phyloP scores from a whole-genome alignment of 805 yeast genomes.

The Suhomyces tanzawaensis region DNA sequence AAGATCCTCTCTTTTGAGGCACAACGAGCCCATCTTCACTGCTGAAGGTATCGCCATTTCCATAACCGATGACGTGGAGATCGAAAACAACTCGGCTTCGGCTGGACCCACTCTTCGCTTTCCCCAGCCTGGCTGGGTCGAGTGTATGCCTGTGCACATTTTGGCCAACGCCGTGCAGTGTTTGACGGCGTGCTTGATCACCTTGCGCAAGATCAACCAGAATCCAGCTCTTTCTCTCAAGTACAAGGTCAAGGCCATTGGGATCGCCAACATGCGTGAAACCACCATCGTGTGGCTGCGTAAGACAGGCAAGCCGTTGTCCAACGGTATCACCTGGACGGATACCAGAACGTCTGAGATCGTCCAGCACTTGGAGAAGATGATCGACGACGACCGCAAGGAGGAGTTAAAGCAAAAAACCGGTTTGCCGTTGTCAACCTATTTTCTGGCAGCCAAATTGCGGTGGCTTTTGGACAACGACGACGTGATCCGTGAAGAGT shows the following conservation, averaged over 20 bases:
- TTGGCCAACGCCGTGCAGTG: constrained; percentile 80
- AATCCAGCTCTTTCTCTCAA: constrained; percentile 50
- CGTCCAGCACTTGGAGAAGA: constrained; percentile 59
- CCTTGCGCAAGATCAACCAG: constrained; percentile 55
- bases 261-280: constrained; percentile 95
- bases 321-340: constrained; percentile 94
- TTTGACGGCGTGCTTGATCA: constrained; percentile 60
- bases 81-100: constrained; percentile 54
- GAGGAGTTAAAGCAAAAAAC: constrained; percentile 60
- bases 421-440: constrained; percentile 87
- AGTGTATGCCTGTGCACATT: constrained; percentile 83
- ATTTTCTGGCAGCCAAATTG: constrained; percentile 86
- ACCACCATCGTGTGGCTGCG: constrained; percentile 88
- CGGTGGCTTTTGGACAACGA: constrained; percentile 87
- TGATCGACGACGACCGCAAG: constrained; percentile 53
- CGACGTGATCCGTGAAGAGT: constrained; percentile 59
- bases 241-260: constrained; percentile 69
- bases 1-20: constrained; percentile 43
- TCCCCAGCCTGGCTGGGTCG: constrained; percentile 91
- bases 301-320: constrained; percentile 75
- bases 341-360: constrained; percentile 82
- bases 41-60: constrained; percentile 73
- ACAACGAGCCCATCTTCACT: constrained; percentile 60
- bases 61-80: constrained; percentile 55
- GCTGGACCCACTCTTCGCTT: constrained; percentile 69